A percentile compares a stretch with the other conserved stretches of the same genome.
phyloP scores from a whole-genome alignment of 2,329 filamentous ascomycete genomes.

The Cladorrhinum sp. region DNA sequence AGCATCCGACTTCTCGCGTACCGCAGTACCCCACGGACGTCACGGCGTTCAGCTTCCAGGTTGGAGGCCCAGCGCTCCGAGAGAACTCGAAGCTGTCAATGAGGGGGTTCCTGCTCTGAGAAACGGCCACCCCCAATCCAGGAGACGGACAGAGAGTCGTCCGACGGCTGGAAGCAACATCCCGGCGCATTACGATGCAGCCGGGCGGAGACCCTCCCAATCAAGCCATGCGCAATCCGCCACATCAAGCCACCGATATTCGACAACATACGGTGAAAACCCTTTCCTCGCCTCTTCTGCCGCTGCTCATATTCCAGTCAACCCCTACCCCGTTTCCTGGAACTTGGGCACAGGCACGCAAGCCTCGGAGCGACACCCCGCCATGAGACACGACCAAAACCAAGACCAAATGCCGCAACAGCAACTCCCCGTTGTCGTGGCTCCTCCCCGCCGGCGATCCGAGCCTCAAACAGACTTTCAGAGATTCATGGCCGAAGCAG shows the following conservation, averaged over 20 bases:
- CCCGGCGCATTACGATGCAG: neutral
- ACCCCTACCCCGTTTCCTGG: neutral
- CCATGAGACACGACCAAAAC: neutral
- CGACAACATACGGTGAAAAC: conserved; percentile 11
- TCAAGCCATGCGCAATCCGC: neutral
- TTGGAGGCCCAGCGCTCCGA: neutral
- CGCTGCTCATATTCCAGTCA: conserved; percentile 8
- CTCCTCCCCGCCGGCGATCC: neutral
- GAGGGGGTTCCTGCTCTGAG: neutral
- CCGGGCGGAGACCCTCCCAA: neutral
- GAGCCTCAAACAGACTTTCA: conserved; percentile 27
- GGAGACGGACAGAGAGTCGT: neutral
- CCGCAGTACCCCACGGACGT: conserved; percentile 19
- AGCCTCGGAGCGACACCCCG: neutral
- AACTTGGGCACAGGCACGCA: neutral
- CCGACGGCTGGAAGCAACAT: neutral
- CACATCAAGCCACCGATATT: conserved; percentile 1
- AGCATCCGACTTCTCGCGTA: conserved; percentile 32
- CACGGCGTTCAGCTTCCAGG: neutral
- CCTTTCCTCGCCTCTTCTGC: conserved; percentile 10
- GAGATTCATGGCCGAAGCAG: conserved; percentile 29
- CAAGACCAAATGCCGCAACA: neutral
- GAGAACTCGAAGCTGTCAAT: neutral
- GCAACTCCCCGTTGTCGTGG: neutral
- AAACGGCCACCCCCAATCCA: neutral